phyloP scores from a whole-genome alignment of 2,329 filamentous ascomycete species.

The Aspergillus sp. region DNA sequence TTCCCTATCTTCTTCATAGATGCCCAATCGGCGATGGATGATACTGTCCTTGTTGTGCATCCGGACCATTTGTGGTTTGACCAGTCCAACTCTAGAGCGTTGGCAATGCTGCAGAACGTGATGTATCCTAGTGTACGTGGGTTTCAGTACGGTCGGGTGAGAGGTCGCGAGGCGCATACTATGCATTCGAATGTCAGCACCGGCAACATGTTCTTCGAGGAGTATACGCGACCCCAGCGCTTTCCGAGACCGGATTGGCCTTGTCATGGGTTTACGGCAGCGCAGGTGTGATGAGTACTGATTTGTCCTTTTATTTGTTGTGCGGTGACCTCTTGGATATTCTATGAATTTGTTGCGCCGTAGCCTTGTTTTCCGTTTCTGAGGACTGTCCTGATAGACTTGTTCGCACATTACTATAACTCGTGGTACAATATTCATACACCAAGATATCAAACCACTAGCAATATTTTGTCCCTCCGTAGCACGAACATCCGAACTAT shows the following conservation, averaged over 20 bases:
- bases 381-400: no score
- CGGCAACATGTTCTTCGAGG: not conserved
- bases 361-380: no score
- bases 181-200: not conserved
- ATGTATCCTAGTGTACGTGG: not conserved
- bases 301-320: no score
- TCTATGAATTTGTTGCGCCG: no score
- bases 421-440: no score
- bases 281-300: no score
- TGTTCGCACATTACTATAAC: no score
- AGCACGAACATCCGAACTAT: not conserved
- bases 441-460: no score
- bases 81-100: not conserved
- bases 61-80: not conserved
- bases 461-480: no score
- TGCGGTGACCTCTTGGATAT: no score
- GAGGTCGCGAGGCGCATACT: not conserved
- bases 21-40: not conserved
- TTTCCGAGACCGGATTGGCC: slow-evolving; percentile 1
- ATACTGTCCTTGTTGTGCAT: not conserved
- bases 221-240: no score
- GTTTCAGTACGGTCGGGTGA: not conserved
- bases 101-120: not conserved
- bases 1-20: not conserved
- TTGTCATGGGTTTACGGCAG: no score